Base-by-base conservation (phyloP, 495 filamentous ascomycete species). In the Tuber indicum region DNA sequence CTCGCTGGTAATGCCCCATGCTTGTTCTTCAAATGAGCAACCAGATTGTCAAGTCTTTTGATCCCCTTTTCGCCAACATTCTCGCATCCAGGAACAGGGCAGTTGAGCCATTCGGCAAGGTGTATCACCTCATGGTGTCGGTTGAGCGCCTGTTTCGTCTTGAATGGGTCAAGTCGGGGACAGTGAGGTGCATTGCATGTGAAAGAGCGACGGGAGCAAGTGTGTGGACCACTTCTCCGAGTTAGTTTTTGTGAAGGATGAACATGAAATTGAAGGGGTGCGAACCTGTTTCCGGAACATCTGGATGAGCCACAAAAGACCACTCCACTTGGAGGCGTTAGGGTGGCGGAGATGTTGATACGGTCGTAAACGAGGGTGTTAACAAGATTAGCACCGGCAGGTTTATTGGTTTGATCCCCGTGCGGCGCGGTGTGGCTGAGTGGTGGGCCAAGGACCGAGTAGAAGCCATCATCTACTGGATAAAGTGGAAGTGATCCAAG, bases 11-110 rank as follows among this genome's bases (percentile, higher is more conserved):
- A 58, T 58, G 23, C 23, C 52, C 52, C n/a, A 69, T 76, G 75
- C 4, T 58, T 12, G 5, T 32, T 26, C 2, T 72, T 26, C 36
- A 26, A 23, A n/a, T 76, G 75, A 6, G 74, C 43, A 17, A 58
- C 49, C 14, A 76, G 21, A 23, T 75, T 76, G 21, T 76, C 75
- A 9, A 8, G 17, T 26, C 75, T 14, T 2, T 41, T 43, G 8
- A 76, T 52, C 0, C 72, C 75, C 0, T 44, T 75, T 8, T 66
- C 45, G 8, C 75, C 75, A 6, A 39, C n/a, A 19, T 72, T 43
- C 4, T 1, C 0, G n/a, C 72, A 76, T 17, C 49, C 46, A 4
- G 47, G 47, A 1, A 74, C 26, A 0, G 72, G 75, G 23, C 75
- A 76, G 26, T 76, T 17, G 16, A 26, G 0, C 9, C 12, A 10